These are phyloP conservation scores for Lepidopterella palustris DNA, from an alignment of 495 filamentous ascomycete genomes.

Conservation along the genomic window DNA sequence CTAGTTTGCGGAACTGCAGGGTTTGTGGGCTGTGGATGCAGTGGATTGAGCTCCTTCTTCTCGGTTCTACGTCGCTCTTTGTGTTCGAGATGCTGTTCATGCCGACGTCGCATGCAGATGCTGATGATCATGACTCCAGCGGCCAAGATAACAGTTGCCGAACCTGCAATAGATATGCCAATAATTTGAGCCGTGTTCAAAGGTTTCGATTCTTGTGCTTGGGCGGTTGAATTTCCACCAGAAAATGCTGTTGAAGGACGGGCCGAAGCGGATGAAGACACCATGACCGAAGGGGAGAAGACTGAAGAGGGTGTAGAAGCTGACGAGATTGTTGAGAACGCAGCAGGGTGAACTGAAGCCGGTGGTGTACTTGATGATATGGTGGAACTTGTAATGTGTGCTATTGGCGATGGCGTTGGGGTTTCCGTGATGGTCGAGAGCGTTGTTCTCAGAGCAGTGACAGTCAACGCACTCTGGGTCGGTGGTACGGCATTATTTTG, in stretches of 20 bases:
- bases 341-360: not conserved
- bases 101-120: constrained; percentile 22
- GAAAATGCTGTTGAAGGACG: constrained; percentile 1
- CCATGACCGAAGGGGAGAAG: not conserved
- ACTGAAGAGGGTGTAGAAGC: not conserved
- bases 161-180: constrained; percentile 27
- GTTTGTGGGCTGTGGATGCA: not conserved
- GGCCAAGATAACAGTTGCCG: constrained; percentile 23
- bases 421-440: not conserved
- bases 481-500: constrained; percentile 21
- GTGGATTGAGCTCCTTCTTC: not conserved
- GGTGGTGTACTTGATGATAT: not conserved
- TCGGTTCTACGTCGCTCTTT: not conserved
- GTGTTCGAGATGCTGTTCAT: constrained; percentile 9
- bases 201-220: constrained; percentile 8
- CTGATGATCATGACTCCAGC: constrained; percentile 27
- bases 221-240: not conserved
- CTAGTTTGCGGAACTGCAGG: not conserved
- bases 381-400: not conserved
- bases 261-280: constrained; percentile 3
- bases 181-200: constrained; percentile 28
- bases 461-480: constrained; percentile 22
- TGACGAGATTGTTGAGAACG: not conserved
- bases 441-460: not conserved
- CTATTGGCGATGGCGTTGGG: not conserved